Base-by-base conservation (phyloP, 495 filamentous ascomycete genomes). In the Letharia columbiana region DNA sequence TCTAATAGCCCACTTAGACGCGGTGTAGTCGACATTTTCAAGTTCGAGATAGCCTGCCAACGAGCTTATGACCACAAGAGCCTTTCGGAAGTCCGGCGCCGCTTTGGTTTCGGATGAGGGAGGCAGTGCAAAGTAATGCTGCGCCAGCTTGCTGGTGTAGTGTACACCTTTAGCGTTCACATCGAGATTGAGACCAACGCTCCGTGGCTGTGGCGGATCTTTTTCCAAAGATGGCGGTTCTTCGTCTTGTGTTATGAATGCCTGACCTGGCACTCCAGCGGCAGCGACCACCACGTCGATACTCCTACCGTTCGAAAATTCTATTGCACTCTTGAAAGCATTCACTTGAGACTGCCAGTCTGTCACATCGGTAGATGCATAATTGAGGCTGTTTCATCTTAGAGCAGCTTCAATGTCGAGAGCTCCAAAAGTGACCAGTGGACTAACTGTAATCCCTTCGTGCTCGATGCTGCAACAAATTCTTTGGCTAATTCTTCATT, bases 1-100 rank as follows among this genome's bases (percentile, higher is more conserved):
- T 37, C 74, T 68, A 66, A 74, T 70, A 20, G 72, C 74, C 73
- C 73, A 76, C 35, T 75, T 76, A 2, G 54, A 70, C 0, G 72
- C 69, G 20, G 69, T 65, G 37, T 76, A 76, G 35, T 71, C 72
- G 13, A 59, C 62, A 0, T 67, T 63, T 0, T 69, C 69, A 18
- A 68, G 58, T 44, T 76, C 74, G 9, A 75, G 52, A n/a, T 75
- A 76, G 4, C 69, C 72, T 9, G 71, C 74, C 7, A 73, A 65
- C 12, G 73, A 76, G 37, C 72, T 71, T 35, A 76, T 73, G 28
- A 76, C 60, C 2, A 75, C 45, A 18, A 76, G 47, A 18, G 66
- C 72, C 2, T 69, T 69, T 50, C 45, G 39, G 28, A 37, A 42
- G 15, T 31, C 12, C 15, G 50, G 12, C 50, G 28, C 33, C 33